These are phyloP conservation scores for Coniochaeta prunicola DNA, from an alignment of 2,329 filamentous ascomycete genomes.

Conservation along the genomic window DNA sequence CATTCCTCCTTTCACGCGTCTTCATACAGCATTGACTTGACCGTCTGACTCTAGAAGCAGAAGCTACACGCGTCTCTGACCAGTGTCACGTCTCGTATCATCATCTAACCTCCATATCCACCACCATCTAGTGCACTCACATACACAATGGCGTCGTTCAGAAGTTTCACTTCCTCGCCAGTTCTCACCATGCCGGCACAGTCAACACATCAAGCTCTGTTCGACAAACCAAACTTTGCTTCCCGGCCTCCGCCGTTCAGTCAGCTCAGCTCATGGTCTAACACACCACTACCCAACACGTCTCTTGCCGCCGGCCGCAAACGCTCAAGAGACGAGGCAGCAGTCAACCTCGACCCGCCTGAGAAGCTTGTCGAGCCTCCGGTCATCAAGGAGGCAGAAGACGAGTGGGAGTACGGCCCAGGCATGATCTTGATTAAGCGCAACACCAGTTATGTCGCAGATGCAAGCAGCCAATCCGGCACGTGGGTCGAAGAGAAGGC, in stretches of 20 bases:
- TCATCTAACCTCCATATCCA: constrained; percentile 14
- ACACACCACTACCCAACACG: constrained; percentile 16
- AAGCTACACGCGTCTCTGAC: constrained; percentile 11
- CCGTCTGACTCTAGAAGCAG: background rate
- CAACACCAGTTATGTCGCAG: constrained; percentile 46
- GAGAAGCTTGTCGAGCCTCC: constrained; percentile 37
- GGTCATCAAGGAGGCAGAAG: constrained; percentile 47
- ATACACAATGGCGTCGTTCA: constrained; percentile 35
- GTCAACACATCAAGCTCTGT: constrained; percentile 31
- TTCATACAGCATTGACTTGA: background rate
- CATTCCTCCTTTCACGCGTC: background rate
- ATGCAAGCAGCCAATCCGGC: constrained; percentile 61
- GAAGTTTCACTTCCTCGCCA: constrained; percentile 35
- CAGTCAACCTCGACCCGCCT: constrained; percentile 54
- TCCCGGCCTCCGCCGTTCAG: constrained; percentile 29
- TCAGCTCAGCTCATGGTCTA: constrained; percentile 24
- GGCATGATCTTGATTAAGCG: constrained; percentile 70
- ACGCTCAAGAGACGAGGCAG: constrained; percentile 68
- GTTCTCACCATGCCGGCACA: constrained; percentile 39
- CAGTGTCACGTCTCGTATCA: constrained; percentile 10
- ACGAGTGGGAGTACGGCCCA: constrained; percentile 62
- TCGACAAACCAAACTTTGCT: constrained; percentile 30
- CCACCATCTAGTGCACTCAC: constrained; percentile 19
- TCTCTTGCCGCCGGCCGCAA: constrained; percentile 56
- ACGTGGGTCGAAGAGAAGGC: constrained; percentile 66